A percentile compares a stretch with the other conserved stretches of the same genome.
phyloP scores from a whole-genome alignment of 345 rosid genomes.

The Aquilaria sinensis region DNA sequence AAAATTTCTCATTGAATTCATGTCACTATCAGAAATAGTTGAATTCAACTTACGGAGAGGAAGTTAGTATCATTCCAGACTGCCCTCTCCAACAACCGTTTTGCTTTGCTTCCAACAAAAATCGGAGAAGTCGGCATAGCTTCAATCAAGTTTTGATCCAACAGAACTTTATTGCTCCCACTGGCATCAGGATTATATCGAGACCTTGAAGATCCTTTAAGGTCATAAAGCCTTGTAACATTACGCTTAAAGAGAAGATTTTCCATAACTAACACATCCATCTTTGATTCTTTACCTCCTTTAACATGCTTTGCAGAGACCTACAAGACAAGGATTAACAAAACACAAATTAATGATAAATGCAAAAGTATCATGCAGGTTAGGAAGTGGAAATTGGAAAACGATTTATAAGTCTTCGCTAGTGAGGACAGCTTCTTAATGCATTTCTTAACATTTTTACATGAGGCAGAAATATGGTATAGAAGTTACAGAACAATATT shows the following conservation, averaged over 20 bases:
- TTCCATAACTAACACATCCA: slow-evolving; percentile 97
- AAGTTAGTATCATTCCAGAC: slow-evolving; percentile 96
- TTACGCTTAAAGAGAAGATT: slow-evolving; percentile 82
- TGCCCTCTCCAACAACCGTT: slow-evolving; percentile 85
- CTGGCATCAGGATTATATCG: slow-evolving; percentile 89
- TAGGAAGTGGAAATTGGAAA: not conserved
- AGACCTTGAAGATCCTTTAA: slow-evolving; percentile 93
- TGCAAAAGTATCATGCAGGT: not conserved
- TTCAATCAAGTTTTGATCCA: slow-evolving; percentile 95
- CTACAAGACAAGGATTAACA: slow-evolving; percentile 35
- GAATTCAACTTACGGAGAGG: slow-evolving; percentile 72
- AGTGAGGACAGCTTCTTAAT: too few species aligned
- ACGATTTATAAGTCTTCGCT: not conserved
- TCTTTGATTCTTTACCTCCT: slow-evolving; percentile 89
- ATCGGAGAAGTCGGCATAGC: slow-evolving; percentile 97
- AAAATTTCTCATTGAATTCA: not conserved
- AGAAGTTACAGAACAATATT: not conserved
- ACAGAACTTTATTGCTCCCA: slow-evolving; percentile 81
- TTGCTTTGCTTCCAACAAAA: slow-evolving; percentile 90
- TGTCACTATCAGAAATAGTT: slow-evolving; percentile 3
- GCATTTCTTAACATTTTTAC: too few species aligned
- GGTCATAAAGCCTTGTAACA: slow-evolving; percentile 78
- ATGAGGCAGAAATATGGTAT: too few species aligned
- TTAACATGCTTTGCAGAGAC: slow-evolving; percentile 77
- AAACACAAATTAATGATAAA: slow-evolving; percentile 2